These are phyloP conservation scores for Flaveria robusta DNA, from an alignment of 129 eudicot genomes.

Conservation along the genomic window DNA sequence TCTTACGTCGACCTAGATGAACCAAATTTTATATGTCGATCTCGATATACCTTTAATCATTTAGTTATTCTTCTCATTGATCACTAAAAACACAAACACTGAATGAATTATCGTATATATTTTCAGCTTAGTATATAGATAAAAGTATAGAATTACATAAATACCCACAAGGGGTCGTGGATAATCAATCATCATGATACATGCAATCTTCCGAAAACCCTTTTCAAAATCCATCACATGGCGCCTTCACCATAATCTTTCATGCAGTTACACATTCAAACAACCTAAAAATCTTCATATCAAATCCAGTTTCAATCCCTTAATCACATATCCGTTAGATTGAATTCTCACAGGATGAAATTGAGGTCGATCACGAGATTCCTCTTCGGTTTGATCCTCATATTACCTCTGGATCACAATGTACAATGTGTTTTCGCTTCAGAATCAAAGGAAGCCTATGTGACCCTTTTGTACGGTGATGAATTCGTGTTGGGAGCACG, in stretches of 20 bases:
- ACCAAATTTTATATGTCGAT: too few relatives aligned
- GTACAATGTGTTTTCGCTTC: constrained; percentile 35
- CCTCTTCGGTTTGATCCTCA: constrained; percentile 16
- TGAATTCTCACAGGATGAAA: constrained; percentile 22
- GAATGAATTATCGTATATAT: too few relatives aligned
- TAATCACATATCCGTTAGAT: neutral
- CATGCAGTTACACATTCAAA: constrained; percentile 25
- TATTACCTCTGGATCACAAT: constrained; percentile 27
- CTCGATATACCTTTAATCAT: too few relatives aligned
- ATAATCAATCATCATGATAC: too few relatives aligned
- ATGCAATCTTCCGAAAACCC: neutral
- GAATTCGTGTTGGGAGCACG: constrained; percentile 90
- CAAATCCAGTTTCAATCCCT: neutral
- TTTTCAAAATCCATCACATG: constrained; percentile 17
- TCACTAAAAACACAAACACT: too few relatives aligned
- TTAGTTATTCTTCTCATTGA: too few relatives aligned
- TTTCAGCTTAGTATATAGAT: too few relatives aligned
- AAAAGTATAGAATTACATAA: too few relatives aligned
- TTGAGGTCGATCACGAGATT: neutral
- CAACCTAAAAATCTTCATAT: neutral
- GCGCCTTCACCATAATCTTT: neutral
- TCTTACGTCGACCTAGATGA: too few relatives aligned
- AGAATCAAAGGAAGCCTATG: constrained; percentile 69
- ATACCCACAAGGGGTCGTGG: too few relatives aligned
- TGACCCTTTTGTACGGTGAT: constrained; percentile 90